Evolutionary conservation across 345 rosid species (phyloP).

Genomic region (Citrus cavaleriei): DNA sequence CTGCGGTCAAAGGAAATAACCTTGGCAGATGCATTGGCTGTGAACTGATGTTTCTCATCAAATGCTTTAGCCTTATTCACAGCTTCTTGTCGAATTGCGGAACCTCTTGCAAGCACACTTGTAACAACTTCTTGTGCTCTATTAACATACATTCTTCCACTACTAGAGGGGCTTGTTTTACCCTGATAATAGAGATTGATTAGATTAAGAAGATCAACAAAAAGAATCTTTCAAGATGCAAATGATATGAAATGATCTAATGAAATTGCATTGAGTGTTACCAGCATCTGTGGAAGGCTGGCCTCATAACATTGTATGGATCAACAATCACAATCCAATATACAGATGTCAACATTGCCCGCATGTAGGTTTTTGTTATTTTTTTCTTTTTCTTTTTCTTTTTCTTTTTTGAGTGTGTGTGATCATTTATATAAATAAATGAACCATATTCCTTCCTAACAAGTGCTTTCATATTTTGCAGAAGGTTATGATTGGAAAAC

Average conservation of each 20-base stretch:
- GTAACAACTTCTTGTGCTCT: slow-evolving; percentile 88
- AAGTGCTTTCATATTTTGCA: background rate
- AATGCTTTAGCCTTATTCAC: slow-evolving; percentile 91
- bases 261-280: background rate
- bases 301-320: background rate
- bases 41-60: slow-evolving; percentile 79
- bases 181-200: slow-evolving; percentile 40
- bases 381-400: background rate
- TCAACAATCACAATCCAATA: background rate
- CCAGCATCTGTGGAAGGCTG: background rate
- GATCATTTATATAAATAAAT: background rate
- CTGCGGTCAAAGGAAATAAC: slow-evolving; percentile 73
- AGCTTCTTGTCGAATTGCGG: slow-evolving; percentile 87
- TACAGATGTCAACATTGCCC: background rate
- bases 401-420: background rate
- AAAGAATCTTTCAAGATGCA: slow-evolving; percentile 2
- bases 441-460: background rate
- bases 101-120: slow-evolving; percentile 78
- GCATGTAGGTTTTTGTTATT: background rate
- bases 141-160: slow-evolving; percentile 64
- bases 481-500: background rate
- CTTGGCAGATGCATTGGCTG: slow-evolving; percentile 90
- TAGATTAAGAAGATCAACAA: background rate
- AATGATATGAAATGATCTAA: background rate
- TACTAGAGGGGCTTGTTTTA: slow-evolving; percentile 38